Evolutionary conservation across 257 asterid species (phyloP).

Genomic region (Ligustrum vulgare): DNA sequence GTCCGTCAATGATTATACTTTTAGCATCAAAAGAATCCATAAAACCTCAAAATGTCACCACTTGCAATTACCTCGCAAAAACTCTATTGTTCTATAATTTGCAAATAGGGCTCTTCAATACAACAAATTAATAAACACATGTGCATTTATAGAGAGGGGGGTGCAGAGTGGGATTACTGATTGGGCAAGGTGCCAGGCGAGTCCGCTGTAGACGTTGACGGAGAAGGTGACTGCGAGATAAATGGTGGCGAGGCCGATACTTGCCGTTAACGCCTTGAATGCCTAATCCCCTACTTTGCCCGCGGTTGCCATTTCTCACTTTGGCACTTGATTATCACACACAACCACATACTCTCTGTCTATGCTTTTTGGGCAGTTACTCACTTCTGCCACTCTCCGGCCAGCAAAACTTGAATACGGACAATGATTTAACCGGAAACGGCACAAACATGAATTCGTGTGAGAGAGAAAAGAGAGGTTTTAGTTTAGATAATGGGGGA

Average conservation of each 20-base stretch:
- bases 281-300: constrained; percentile 67
- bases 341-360: not conserved
- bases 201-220: constrained; percentile 85
- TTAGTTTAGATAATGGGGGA: too few relatives aligned
- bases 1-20: not conserved
- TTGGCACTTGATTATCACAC: not conserved
- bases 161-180: constrained; percentile 37
- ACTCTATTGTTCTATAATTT: not conserved
- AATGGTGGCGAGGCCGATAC: constrained; percentile 72
- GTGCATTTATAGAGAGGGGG: not conserved
- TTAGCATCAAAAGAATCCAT: not conserved
- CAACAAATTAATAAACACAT: not conserved
- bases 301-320: constrained; percentile 41
- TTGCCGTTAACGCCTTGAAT: constrained; percentile 73
- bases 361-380: not conserved
- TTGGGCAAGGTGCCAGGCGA: constrained; percentile 86
- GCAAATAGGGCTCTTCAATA: not conserved
- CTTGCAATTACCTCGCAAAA: not conserved
- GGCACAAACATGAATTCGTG: too few relatives aligned
- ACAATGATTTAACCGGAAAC: too few relatives aligned
- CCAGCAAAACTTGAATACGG: too few relatives aligned
- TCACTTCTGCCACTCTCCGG: too few relatives aligned
- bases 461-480: too few relatives aligned
- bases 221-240: constrained; percentile 76
- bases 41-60: not conserved